Base-by-base conservation (phyloP, 1,284 basidiomycete genomes). In the Fomes fomentarius region DNA sequence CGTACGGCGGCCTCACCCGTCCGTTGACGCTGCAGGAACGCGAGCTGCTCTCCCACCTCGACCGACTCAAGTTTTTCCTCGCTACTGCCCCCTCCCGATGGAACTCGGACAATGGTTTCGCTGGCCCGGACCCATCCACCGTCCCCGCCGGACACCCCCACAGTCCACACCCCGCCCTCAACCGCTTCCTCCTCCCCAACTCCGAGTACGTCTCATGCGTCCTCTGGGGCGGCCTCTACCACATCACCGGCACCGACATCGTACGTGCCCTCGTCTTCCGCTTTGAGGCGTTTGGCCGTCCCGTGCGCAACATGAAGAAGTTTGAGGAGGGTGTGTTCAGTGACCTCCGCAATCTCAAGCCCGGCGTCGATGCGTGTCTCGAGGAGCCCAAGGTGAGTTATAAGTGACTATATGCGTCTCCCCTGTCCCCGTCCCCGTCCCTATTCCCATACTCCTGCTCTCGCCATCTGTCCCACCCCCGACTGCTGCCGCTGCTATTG, bases 321-420 rank as follows among this genome's bases (percentile, higher is more conserved):
- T 94, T 94, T 63, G 93, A 96, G 71, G 94, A 96, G 72, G 94
- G 94, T 47, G 87, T 96, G 28, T 96, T 96, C 69, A 91, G 87
- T 50, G 94, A 96, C 72, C 77, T 96, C 54, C 75, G 94, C 24
- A 96, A 96, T 68, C 77, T 96, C 59, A 96, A 96, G 73, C 93
- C 93, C 0, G 94, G 94, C 11, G 81, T 87, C 0, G 94, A 96
- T 70, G 93, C 94, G 31, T 91, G 87, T 65, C 75, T 96, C 26
- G 94, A 96, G 70, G 94, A 96, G 65, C 93, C 94, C 25, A 94
- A 96, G 85, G 93, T 93, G 53, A 58, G 63, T 39, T 35, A 55
- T 40, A 39, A 19, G 10, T 8, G 8, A 21, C 35, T 43, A 22
- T 37, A 42, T 47, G 44, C 45, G 44, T 19, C 35, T 26, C 37